These are phyloP conservation scores for Rhynchosporium secalis DNA, from an alignment of 2,329 filamentous ascomycete genomes.

Conservation along the genomic window DNA sequence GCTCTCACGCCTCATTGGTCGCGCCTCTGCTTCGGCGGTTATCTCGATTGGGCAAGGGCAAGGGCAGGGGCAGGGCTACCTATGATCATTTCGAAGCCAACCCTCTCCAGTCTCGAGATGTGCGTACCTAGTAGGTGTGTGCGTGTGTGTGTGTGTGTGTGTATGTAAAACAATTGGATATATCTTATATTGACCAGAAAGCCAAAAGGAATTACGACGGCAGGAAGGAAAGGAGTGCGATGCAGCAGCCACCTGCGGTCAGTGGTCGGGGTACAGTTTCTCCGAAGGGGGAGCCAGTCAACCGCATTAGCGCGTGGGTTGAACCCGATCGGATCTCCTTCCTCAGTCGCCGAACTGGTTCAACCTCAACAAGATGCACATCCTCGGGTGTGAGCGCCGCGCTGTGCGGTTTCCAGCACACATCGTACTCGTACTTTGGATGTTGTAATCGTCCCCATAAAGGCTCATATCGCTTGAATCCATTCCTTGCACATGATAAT, in stretches of 20 bases:
- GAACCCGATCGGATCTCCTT: slow-evolving; percentile 13
- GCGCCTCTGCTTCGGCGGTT: slow-evolving; percentile 36
- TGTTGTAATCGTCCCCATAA: slow-evolving; percentile 15
- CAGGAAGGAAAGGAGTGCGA: slow-evolving; percentile 5
- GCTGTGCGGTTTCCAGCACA: slow-evolving; percentile 18
- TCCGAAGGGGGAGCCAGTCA: slow-evolving; percentile 20
- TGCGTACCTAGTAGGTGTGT: slow-evolving; percentile 15
- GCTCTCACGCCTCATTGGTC: slow-evolving; percentile 34
- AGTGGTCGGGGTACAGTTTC: background rate
- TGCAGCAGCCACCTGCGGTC: slow-evolving; percentile 13
- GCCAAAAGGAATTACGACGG: slow-evolving; percentile 3
- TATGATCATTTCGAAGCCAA: slow-evolving; percentile 27
- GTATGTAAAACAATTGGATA: slow-evolving; percentile 10
- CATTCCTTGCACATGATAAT: slow-evolving; percentile 31
- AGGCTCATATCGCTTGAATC: slow-evolving; percentile 25
- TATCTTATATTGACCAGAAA: slow-evolving; percentile 13
- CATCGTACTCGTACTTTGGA: slow-evolving; percentile 10
- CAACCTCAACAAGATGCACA: slow-evolving; percentile 20
- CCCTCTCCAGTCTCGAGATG: slow-evolving; percentile 22
- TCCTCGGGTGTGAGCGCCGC: slow-evolving; percentile 16
- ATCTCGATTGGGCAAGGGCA: slow-evolving; percentile 38
- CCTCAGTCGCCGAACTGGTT: slow-evolving; percentile 17
- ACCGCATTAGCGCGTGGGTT: slow-evolving; percentile 24
- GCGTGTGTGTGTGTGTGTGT: background rate
- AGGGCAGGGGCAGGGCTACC: background rate